phyloP scores from a whole-genome alignment of 164 flowering plant genomes.

The Vitis riparia region DNA sequence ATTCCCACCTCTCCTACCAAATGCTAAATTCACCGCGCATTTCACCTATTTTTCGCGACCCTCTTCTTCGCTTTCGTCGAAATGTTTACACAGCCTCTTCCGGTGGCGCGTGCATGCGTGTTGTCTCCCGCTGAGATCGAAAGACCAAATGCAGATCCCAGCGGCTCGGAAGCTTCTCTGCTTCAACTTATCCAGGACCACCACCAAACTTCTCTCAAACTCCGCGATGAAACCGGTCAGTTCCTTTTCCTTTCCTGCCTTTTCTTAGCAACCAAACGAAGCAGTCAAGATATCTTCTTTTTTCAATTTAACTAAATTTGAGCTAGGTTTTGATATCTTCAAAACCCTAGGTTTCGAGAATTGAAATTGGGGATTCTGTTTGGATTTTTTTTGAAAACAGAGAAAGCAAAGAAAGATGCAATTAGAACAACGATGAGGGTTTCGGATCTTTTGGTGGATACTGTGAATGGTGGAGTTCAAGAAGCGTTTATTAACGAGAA shows the following conservation, averaged over 20 bases:
- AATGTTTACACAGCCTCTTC: slow-evolving; percentile 17
- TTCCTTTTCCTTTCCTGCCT: not conserved
- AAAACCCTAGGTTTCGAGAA: not conserved
- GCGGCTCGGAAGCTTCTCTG: slow-evolving; percentile 49
- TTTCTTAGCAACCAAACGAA: no score
- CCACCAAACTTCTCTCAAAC: slow-evolving; percentile 34
- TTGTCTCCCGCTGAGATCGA: slow-evolving; percentile 8
- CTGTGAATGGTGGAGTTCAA: slow-evolving; percentile 79
- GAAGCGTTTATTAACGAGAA: slow-evolving; percentile 73
- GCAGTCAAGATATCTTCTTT: no score
- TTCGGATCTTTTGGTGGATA: slow-evolving; percentile 68
- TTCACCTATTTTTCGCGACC: no score
- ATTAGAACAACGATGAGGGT: slow-evolving; percentile 45
- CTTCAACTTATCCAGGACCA: slow-evolving; percentile 44
- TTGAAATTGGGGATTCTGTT: not conserved
- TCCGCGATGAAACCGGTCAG: slow-evolving; percentile 52
- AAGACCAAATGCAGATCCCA: slow-evolving; percentile 13
- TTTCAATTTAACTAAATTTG: no score
- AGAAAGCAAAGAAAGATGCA: slow-evolving; percentile 74
- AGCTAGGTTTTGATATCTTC: no score
- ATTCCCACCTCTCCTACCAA: no score
- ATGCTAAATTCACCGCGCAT: no score
- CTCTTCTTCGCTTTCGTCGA: no score
- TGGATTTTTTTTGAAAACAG: slow-evolving; percentile 19
- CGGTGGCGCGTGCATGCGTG: slow-evolving; percentile 17